Base-by-base conservation (phyloP, 1,284 basidiomycete species). In the Apiotrichum laibachii region DNA sequence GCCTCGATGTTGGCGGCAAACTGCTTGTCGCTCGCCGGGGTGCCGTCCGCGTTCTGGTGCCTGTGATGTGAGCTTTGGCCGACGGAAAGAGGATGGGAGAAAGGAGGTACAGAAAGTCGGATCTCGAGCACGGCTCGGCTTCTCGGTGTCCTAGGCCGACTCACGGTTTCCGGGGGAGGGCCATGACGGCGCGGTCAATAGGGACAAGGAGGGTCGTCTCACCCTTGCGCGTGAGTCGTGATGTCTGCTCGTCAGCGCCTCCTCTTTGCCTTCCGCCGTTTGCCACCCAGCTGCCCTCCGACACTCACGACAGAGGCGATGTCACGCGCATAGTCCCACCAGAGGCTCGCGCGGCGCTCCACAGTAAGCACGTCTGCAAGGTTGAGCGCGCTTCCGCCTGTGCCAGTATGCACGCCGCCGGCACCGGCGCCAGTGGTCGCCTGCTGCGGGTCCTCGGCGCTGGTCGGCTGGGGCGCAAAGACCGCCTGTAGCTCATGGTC, bases 321-420 rank as follows among this genome's bases (percentile, higher is more conserved):
- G 56, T 77, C 75, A 44, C 75, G 59, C 5, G 75, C 75, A 54
- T 77, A 77, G 33, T 71, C 69, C 67, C 69, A 77, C 72, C 72
- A 77, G 18, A 76, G 22, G 45, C 70, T 69, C 18, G 68, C 71
- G 15, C 62, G 56, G 31, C 71, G 60, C 60, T 75, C 72, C 26
- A 73, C 56, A 18, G 75, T 75, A 16, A 77, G 59, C 4, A 64
- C 67, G 61, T 77, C 75, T 1, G 71, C 71, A 22, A 77, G 63
- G 12, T 56, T 71, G 21, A 56, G 22, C 7, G 56, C 56, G 2
- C 47, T 1, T 18, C 12, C 44, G 18, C 21, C 40, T 3, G 40
- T 21, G 35, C 15, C 16, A 42, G 35, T 35, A 13, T 21, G 26
- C 26, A 31, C 39, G 35, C n/a, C 26, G 13, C 16, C 47, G 15